phyloP scores from a whole-genome alignment of 2,329 filamentous ascomycete species.

The Berkeleyomyces basicola region DNA sequence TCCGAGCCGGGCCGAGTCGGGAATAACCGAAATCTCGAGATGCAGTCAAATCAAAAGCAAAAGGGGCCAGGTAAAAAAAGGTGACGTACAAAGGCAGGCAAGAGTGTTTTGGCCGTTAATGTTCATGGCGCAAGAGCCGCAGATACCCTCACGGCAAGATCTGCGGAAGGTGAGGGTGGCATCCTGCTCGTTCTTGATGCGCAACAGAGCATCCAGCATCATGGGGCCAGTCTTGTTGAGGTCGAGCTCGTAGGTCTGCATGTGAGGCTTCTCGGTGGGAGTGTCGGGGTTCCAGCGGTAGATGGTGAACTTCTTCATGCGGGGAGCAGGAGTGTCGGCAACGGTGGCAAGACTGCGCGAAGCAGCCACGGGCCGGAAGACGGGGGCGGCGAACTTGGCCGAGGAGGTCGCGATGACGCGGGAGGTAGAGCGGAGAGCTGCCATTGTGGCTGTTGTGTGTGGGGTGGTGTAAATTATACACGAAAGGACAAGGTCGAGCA shows the following conservation, averaged over 20 bases:
- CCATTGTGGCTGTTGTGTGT: slow-evolving; percentile 28
- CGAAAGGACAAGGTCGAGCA: neutral
- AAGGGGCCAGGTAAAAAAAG: neutral
- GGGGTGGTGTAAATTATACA: neutral
- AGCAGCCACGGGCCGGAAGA: slow-evolving; percentile 26
- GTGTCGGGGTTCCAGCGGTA: slow-evolving; percentile 97
- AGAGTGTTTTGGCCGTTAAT: slow-evolving; percentile 98
- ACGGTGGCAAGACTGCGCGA: slow-evolving; percentile 39
- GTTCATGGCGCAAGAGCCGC: slow-evolving; percentile 98
- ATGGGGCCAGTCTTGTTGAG: slow-evolving; percentile 98
- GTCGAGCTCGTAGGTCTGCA: slow-evolving; percentile 91
- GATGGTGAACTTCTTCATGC: slow-evolving; percentile 88
- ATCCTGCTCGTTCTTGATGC: slow-evolving; percentile 98
- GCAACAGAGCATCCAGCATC: slow-evolving; percentile 90
- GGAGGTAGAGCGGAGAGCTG: slow-evolving; percentile 43
- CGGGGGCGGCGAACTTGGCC: slow-evolving; percentile 25
- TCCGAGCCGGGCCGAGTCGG: slow-evolving; percentile 3
- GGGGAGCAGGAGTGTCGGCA: slow-evolving; percentile 43
- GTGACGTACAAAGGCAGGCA: slow-evolving; percentile 78
- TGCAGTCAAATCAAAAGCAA: neutral
- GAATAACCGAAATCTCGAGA: neutral
- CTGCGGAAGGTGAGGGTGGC: slow-evolving; percentile 90
- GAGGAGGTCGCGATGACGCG: slow-evolving; percentile 34
- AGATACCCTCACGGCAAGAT: slow-evolving; percentile 96
- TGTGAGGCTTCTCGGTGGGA: slow-evolving; percentile 79